These are phyloP conservation scores for Penicillium parvum DNA, from an alignment of 495 filamentous ascomycete species.

Conservation along the genomic window DNA sequence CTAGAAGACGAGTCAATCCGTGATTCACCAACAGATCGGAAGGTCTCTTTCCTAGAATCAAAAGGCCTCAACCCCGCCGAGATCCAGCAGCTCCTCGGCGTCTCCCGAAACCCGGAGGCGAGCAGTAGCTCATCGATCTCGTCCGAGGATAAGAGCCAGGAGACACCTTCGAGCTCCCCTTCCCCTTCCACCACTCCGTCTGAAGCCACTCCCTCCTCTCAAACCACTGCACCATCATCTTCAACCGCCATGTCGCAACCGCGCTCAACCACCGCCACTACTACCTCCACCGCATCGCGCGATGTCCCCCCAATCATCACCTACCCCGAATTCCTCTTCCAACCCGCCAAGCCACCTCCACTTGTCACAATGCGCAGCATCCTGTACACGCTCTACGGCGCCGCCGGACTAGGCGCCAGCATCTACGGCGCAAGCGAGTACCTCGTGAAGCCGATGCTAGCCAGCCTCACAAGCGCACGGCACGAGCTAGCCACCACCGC, in stretches of 20 bases:
- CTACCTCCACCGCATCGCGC: slow-evolving; percentile 26
- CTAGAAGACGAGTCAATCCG: slow-evolving; percentile 75
- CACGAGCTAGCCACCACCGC: slow-evolving; percentile 70
- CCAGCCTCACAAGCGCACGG: slow-evolving; percentile 69
- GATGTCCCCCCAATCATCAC: slow-evolving; percentile 87
- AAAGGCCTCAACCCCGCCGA: slow-evolving; percentile 71
- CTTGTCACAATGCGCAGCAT: slow-evolving; percentile 72
- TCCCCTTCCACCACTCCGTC: slow-evolving; percentile 14
- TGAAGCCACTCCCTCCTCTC: slow-evolving; percentile 14
- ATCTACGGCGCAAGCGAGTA: slow-evolving; percentile 81
- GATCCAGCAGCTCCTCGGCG: slow-evolving; percentile 61
- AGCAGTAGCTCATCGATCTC: slow-evolving; percentile 20
- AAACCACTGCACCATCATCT: slow-evolving; percentile 7
- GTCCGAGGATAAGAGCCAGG: slow-evolving; percentile 16
- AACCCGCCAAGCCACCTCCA: slow-evolving; percentile 63
- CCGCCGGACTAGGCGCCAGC: slow-evolving; percentile 61
- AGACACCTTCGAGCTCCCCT: slow-evolving; percentile 12
- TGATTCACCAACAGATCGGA: slow-evolving; percentile 63
- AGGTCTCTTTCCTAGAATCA: slow-evolving; percentile 70
- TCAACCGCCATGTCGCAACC: slow-evolving; percentile 16
- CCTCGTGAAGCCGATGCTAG: slow-evolving; percentile 78
- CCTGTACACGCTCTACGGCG: slow-evolving; percentile 72
- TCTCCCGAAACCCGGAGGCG: slow-evolving; percentile 36
- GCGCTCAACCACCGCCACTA: slow-evolving; percentile 12
- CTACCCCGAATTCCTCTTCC: slow-evolving; percentile 86